Evolutionary conservation across 768 basidiomycete genomes (phyloP), one percentile per base, ranked within the genome.

Genomic region (Agrocybe praecox): DNA sequence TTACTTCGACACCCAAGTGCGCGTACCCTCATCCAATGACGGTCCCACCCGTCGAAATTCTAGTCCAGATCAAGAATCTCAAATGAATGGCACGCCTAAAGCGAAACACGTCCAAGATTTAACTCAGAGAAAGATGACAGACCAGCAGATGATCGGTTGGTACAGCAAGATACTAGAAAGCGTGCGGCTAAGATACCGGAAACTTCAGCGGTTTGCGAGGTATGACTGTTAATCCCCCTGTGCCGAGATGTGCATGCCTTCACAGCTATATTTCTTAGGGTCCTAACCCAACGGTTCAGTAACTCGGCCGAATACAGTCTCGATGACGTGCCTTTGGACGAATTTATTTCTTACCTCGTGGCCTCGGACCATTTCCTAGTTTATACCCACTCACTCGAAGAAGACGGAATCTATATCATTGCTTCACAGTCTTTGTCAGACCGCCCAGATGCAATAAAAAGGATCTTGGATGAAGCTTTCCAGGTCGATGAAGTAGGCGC

Each of bases 1-100:
- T 68, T 95, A 92, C 69, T 98, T 98, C 68, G 94, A 98, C 59
- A 91, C 90, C 1, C 97, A 98, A 78, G 88, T 98, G 29, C 87
- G 88, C 21, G 83, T 90, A 11, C 89, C 90, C 14, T 74, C 78
- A 2, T 76, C 76, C n/a, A 70, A 76, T 71, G 69, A 77, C 53
- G 62, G 62, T 32, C 46, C 60, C 6, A 59, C 52, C 43, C 52
- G 57, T 40, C 26, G 51, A 17, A 59, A 62, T 32, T 42, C 52
- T 22, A 51, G 44, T 22, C 23, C 44, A 21, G 60, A 61, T 26
- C 53, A 51, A 33, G 60, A 56, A 3, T 51, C 53, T 15, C 55
- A 61, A 19, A 49, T 36, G 8, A 53, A 52, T 46, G 55, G 52
- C 14, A 18, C 19, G 8, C 68, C 56, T 69, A 69, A 17, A 69